Evolutionary conservation across 768 basidiomycete genomes (phyloP).

Genomic region (Boletus eberwhitei): DNA sequence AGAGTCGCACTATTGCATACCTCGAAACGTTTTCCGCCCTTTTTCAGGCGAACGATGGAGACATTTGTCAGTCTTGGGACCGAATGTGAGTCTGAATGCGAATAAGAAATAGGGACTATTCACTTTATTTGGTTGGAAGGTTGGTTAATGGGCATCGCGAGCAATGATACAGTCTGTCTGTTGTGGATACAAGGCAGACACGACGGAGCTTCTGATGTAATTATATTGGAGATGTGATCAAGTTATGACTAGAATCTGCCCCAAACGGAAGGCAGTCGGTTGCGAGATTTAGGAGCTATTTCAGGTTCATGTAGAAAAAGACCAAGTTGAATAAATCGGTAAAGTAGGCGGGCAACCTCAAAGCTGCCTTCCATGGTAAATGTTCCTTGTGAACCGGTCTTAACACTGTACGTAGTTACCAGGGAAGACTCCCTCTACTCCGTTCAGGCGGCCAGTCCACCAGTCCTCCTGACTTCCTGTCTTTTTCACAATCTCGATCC

Average conservation of each 20-base stretch:
- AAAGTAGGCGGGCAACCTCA: neutral
- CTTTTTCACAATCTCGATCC: slow-evolving; percentile 85
- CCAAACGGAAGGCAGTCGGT: slow-evolving; percentile 2
- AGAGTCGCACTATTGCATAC: slow-evolving; percentile 35
- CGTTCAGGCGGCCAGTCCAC: slow-evolving; percentile 93
- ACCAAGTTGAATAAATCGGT: neutral
- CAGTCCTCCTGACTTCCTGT: slow-evolving; percentile 86
- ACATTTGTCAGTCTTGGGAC: slow-evolving; percentile 88
- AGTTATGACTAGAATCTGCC: neutral
- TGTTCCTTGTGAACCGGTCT: neutral
- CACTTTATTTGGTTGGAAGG: slow-evolving; percentile 91
- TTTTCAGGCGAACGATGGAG: slow-evolving; percentile 92
- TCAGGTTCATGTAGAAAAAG: neutral
- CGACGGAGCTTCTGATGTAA: neutral
- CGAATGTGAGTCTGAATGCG: neutral
- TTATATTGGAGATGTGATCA: neutral
- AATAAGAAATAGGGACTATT: slow-evolving; percentile 2
- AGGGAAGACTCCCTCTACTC: slow-evolving; percentile 86
- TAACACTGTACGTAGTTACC: slow-evolving; percentile 46
- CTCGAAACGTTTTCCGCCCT: slow-evolving; percentile 97
- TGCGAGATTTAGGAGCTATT: slow-evolving; percentile 18
- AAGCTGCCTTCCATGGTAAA: neutral
- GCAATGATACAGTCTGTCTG: neutral
- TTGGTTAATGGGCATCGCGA: slow-evolving; percentile 58
- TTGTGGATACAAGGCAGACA: neutral